These are phyloP conservation scores for Dryas integrifolia DNA, from an alignment of 331 rosid genomes.

Conservation along the genomic window DNA sequence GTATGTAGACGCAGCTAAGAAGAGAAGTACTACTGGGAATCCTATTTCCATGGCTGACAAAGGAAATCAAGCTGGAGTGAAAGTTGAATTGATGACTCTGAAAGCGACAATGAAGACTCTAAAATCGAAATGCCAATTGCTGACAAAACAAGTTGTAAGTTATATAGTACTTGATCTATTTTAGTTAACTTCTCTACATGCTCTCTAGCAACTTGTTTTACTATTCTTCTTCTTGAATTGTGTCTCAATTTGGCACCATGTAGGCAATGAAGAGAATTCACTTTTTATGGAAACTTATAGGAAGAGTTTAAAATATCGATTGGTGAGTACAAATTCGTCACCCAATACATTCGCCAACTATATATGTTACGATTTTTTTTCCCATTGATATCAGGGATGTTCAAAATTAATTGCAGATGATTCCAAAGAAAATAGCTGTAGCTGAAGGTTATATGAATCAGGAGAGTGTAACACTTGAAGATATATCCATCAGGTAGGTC, in stretches of 20 bases:
- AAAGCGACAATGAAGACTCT: no score
- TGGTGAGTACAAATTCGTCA: slow-evolving; percentile 1
- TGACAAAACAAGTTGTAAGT: no score
- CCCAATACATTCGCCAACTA: not conserved
- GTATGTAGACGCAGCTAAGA: not conserved
- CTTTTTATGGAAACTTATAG: not conserved
- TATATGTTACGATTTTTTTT: not conserved
- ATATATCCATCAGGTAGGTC: not conserved
- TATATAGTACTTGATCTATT: no score
- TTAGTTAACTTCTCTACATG: no score
- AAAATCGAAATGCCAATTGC: no score
- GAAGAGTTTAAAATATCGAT: not conserved
- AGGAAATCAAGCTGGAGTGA: not conserved
- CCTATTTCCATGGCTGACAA: no score
- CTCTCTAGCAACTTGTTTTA: no score
- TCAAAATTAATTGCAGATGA: not conserved
- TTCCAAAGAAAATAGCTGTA: not conserved
- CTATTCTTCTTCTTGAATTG: not conserved
- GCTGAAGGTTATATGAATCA: not conserved
- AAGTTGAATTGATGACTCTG: not conserved
- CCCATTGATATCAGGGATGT: not conserved
- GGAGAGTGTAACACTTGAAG: not conserved
- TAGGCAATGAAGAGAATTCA: not conserved
- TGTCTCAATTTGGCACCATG: slow-evolving; percentile 2
- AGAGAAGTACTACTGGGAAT: not conserved